These are phyloP conservation scores for Sindora glabra DNA, from an alignment of 306 rosid species.

Conservation along the genomic window DNA sequence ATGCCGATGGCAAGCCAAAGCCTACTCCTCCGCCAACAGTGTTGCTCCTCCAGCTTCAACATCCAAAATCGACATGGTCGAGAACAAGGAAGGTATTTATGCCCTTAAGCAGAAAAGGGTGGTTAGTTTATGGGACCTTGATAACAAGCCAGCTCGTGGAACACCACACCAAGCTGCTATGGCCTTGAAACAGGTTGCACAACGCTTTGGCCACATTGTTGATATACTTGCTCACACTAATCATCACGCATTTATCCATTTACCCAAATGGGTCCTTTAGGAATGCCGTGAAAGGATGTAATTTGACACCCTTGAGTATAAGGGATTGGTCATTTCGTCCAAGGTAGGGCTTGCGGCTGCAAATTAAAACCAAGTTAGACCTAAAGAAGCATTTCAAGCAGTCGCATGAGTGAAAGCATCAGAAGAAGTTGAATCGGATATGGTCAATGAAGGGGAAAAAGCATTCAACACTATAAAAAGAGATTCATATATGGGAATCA, in stretches of 20 bases:
- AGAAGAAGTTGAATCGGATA: constrained; percentile 57
- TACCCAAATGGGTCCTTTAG: constrained; percentile 62
- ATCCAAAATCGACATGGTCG: constrained; percentile 72
- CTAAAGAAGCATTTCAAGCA: constrained; percentile 64
- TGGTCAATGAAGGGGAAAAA: constrained; percentile 51
- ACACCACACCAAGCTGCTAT: constrained; percentile 74
- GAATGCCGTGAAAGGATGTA: constrained; percentile 48
- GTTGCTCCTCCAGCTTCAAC: constrained; percentile 15
- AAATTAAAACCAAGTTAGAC: constrained; percentile 51
- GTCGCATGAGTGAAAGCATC: constrained; percentile 62
- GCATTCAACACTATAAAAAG: constrained; percentile 57
- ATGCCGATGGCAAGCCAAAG: constrained; percentile 8
- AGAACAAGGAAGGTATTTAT: constrained; percentile 53
- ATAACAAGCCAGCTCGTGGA: constrained; percentile 87
- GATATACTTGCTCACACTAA: constrained; percentile 79
- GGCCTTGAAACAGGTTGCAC: constrained; percentile 47
- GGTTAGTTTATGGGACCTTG: constrained; percentile 84
- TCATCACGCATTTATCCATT: constrained; percentile 71
- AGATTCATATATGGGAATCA: constrained; percentile 42
- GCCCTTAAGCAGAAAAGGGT: constrained; percentile 52
- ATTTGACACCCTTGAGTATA: constrained; percentile 60
- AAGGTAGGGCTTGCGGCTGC: constrained; percentile 60
- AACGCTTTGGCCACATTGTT: constrained; percentile 51
- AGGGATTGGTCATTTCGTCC: constrained; percentile 40
- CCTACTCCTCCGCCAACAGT: constrained; percentile 11